phyloP scores from a whole-genome alignment of 2,329 filamentous ascomycete genomes.

The Aspergillus sp. region DNA sequence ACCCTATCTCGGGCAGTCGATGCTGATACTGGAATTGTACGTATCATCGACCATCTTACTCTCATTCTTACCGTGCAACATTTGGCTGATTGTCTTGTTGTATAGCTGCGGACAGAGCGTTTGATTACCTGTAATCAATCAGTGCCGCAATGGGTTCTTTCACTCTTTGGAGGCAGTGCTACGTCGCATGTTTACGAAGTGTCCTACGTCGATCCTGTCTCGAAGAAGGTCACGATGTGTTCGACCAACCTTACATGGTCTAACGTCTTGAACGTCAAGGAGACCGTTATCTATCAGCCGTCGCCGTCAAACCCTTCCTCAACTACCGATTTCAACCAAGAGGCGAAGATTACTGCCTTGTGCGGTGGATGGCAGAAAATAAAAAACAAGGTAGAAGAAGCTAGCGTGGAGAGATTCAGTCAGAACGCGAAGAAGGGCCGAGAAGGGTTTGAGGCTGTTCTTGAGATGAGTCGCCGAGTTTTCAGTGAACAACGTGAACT shows the following conservation, averaged over 20 bases:
- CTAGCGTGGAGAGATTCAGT: slow-evolving; percentile 81
- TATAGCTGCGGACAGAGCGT: slow-evolving; percentile 69
- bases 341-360: slow-evolving; percentile 88
- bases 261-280: slow-evolving; percentile 86
- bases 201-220: slow-evolving; percentile 83
- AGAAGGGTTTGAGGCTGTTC: slow-evolving; percentile 92
- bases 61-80: neutral
- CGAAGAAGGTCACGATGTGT: slow-evolving; percentile 92
- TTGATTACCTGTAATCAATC: slow-evolving; percentile 56
- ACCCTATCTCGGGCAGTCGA: slow-evolving; percentile 75
- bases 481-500: slow-evolving; percentile 86
- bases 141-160: slow-evolving; percentile 62
- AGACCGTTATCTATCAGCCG: slow-evolving; percentile 87
- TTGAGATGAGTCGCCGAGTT: slow-evolving; percentile 88
- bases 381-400: slow-evolving; percentile 93
- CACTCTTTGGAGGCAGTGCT: slow-evolving; percentile 75
- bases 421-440: slow-evolving; percentile 89
- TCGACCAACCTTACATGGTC: slow-evolving; percentile 92
- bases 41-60: slow-evolving; percentile 31
- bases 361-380: slow-evolving; percentile 97
- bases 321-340: slow-evolving; percentile 81
- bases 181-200: slow-evolving; percentile 92
- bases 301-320: slow-evolving; percentile 49
- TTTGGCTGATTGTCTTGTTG: slow-evolving; percentile 16
- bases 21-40: slow-evolving; percentile 65